A percentile compares a stretch with the other conserved stretches of the same genome.
These are phyloP conservation scores for Limonium bicolor DNA, from an alignment of 148 eudicot genomes.

Conservation along the genomic window DNA sequence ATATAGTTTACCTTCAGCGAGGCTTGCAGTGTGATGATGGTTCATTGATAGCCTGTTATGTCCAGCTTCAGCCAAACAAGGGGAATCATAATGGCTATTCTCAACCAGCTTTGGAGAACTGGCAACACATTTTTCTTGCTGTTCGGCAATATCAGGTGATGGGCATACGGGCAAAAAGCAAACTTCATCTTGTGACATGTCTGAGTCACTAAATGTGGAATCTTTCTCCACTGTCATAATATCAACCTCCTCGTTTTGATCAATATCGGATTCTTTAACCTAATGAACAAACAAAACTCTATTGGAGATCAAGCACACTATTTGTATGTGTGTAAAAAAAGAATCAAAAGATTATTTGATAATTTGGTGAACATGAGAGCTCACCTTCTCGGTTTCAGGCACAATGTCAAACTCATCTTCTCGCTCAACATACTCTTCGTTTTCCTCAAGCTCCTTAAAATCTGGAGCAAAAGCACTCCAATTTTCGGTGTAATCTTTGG, in stretches of 20 bases:
- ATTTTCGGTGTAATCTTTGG: slow-evolving; percentile 88
- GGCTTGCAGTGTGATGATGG: slow-evolving; percentile 52
- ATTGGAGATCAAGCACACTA: neutral
- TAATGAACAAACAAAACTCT: slow-evolving; percentile 10
- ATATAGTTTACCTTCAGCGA: slow-evolving; percentile 56
- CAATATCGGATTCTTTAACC: slow-evolving; percentile 65
- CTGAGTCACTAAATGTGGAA: slow-evolving; percentile 76
- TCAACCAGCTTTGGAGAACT: slow-evolving; percentile 39
- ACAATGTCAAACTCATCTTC: slow-evolving; percentile 93
- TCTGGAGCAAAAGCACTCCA: slow-evolving; percentile 99
- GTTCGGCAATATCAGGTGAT: slow-evolving; percentile 53
- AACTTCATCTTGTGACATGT: slow-evolving; percentile 73
- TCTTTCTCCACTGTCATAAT: slow-evolving; percentile 63
- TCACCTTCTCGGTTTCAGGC: slow-evolving; percentile 77
- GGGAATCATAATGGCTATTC: slow-evolving; percentile 49
- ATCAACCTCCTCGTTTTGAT: slow-evolving; percentile 86
- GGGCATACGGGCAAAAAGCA: slow-evolving; percentile 70
- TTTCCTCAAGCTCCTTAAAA: slow-evolving; percentile 95
- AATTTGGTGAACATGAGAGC: neutral
- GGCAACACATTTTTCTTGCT: slow-evolving; percentile 34
- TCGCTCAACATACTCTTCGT: slow-evolving; percentile 94
- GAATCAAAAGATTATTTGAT: neutral
- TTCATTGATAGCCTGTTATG: slow-evolving; percentile 51
- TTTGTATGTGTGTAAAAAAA: neutral
- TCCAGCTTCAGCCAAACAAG: slow-evolving; percentile 52